Conservation (phyloP, 108 stramenopile genomes). For the Fragilariopsis cylindrus region DNA sequence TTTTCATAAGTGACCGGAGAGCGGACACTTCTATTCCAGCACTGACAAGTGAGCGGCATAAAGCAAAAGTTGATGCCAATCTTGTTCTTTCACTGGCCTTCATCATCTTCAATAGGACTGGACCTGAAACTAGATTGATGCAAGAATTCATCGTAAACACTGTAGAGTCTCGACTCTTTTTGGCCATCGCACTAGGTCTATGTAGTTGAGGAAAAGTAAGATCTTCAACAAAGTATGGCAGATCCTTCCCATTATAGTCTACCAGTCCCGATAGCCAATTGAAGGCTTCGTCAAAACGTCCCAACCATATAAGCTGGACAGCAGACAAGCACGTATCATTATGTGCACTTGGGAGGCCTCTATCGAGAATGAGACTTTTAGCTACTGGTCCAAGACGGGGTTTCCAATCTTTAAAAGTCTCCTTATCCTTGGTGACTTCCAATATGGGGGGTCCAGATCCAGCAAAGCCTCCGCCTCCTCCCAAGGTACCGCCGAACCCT, state of each 20-base stretch:
- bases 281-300: constrained; percentile 41
- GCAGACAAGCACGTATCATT: constrained; percentile 53
- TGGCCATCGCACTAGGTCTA: neutral
- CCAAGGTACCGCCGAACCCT: constrained; percentile 54
- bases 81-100: constrained; percentile 48
- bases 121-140: constrained; percentile 69
- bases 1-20: constrained; percentile 37
- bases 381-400: constrained; percentile 44
- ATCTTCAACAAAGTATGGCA: constrained; percentile 22
- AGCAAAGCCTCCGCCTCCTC: constrained; percentile 81
- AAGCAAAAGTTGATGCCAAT: constrained; percentile 56
- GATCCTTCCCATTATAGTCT: constrained; percentile 25
- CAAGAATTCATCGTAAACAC: constrained; percentile 55
- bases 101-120: constrained; percentile 59
- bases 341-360: constrained; percentile 22
- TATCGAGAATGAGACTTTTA: constrained; percentile 37
- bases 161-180: constrained; percentile 20
- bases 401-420: constrained; percentile 58
- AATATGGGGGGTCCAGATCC: constrained; percentile 21
- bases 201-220: constrained; percentile 6
- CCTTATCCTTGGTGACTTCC: constrained; percentile 33
- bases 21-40: constrained; percentile 72
- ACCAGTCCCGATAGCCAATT: constrained; percentile 49
- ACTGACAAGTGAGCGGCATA: constrained; percentile 50
- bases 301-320: constrained; percentile 67